Percentiles rank a stretch among this genome's conserved stretches.
These are phyloP conservation scores for Xylariaceae sp. DNA, from an alignment of 2,329 filamentous ascomycete species.

Conservation along the genomic window DNA sequence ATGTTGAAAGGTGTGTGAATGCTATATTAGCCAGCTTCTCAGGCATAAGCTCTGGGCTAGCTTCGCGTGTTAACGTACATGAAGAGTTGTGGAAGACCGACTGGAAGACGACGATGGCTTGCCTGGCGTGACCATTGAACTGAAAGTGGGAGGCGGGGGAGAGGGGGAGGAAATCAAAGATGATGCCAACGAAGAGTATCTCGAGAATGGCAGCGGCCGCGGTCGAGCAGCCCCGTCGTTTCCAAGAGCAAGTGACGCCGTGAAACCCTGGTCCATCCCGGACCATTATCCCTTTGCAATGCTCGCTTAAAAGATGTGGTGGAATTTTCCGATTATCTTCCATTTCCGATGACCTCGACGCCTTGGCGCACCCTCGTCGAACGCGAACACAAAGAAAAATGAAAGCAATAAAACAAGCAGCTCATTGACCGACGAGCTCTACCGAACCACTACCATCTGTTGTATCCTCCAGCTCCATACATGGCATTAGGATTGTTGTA, in stretches of 20 bases:
- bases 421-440: constrained; percentile 19
- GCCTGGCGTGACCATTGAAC: constrained; percentile 47
- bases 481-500: constrained; percentile 87
- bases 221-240: constrained; percentile 31
- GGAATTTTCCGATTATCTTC: constrained; percentile 30
- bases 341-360: constrained; percentile 29
- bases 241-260: constrained; percentile 34
- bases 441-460: constrained; percentile 54
- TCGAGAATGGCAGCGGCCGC: constrained; percentile 29
- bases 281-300: constrained; percentile 37
- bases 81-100: constrained; percentile 43
- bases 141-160: constrained; percentile 23
- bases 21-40: constrained; percentile 45
- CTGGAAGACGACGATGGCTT: constrained; percentile 61
- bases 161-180: constrained; percentile 23
- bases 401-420: constrained; percentile 19
- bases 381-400: constrained; percentile 26
- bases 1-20: constrained; percentile 38
- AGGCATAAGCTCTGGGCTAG: constrained; percentile 34
- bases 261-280: constrained; percentile 32
- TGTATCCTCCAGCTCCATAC: constrained; percentile 60
- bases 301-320: constrained; percentile 43
- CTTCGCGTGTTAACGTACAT: constrained; percentile 60
- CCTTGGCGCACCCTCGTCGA: constrained; percentile 27
- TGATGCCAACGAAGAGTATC: constrained; percentile 28